Evolutionary conservation across 2,329 filamentous ascomycete genomes (phyloP).

Genomic region (Scedosporium minutisporum): DNA sequence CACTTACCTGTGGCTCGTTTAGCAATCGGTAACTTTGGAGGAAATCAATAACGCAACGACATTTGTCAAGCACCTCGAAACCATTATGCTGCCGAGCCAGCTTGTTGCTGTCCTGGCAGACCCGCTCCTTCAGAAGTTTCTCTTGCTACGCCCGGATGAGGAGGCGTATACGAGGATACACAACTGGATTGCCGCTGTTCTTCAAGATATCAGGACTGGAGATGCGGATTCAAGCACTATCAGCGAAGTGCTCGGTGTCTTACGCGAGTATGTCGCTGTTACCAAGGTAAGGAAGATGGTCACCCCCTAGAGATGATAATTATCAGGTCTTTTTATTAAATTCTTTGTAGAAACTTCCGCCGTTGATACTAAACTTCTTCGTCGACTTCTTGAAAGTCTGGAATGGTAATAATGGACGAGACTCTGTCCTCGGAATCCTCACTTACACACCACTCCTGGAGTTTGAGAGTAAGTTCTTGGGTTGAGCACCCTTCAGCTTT

Average conservation of each 20-base stretch:
- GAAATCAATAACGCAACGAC: constrained; percentile 64
- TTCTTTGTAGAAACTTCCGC: constrained; percentile 30
- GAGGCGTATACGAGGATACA: constrained; percentile 42
- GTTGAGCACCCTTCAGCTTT: constrained; percentile 13
- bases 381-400: constrained; percentile 46
- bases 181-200: constrained; percentile 48
- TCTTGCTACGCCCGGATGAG: constrained; percentile 52
- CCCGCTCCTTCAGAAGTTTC: constrained; percentile 67
- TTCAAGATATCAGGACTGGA: constrained; percentile 45
- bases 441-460: constrained; percentile 42
- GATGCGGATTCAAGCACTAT: constrained; percentile 38
- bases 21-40: constrained; percentile 60
- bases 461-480: constrained; percentile 40
- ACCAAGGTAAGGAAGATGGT: constrained; percentile 37
- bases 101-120: constrained; percentile 68
- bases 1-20: neutral
- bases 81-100: constrained; percentile 73
- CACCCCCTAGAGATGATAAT: neutral
- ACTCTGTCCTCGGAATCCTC: constrained; percentile 48
- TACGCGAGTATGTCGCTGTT: constrained; percentile 45
- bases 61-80: constrained; percentile 66
- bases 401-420: constrained; percentile 48
- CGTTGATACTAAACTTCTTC: constrained; percentile 40
- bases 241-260: constrained; percentile 43
- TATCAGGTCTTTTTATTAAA: neutral